Conservation (phyloP, 1,139 yeast genomes). For the Taiozyma sp. region DNA sequence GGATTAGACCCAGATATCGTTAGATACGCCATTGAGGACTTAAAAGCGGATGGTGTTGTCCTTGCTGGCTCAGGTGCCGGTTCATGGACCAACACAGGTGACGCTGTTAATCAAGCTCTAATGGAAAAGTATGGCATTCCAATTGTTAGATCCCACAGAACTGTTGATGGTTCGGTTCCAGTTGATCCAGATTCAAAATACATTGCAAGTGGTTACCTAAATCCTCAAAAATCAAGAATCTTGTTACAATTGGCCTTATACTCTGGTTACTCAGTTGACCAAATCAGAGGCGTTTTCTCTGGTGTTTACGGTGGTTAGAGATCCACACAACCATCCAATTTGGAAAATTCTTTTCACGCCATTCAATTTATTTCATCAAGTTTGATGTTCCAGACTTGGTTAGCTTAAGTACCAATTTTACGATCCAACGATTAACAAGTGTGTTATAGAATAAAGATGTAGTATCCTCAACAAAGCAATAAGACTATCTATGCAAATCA, state of each 20-base stretch:
- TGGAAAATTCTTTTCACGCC: not conserved
- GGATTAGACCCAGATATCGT: slow-evolving; percentile 41
- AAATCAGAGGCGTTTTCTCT: slow-evolving; percentile 43
- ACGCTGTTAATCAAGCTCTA: slow-evolving; percentile 31
- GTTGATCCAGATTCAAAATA: slow-evolving; percentile 28
- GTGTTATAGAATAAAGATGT: no score
- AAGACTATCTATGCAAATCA: no score
- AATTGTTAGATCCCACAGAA: slow-evolving; percentile 46
- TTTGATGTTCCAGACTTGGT: not conserved
- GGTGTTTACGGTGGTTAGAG: slow-evolving; percentile 40
- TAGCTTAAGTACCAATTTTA: no score
- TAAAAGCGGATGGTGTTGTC: slow-evolving; percentile 44
- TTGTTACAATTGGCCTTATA: slow-evolving; percentile 51
- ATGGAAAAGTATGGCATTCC: slow-evolving; percentile 34
- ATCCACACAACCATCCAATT: not conserved
- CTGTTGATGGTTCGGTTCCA: slow-evolving; percentile 47
- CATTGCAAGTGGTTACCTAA: slow-evolving; percentile 52
- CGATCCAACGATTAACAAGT: no score
- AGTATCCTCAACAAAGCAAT: no score
- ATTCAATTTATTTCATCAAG: not conserved
- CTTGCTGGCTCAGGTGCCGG: slow-evolving; percentile 61
- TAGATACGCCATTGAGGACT: slow-evolving; percentile 29
- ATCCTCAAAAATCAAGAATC: slow-evolving; percentile 53
- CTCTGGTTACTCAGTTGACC: slow-evolving; percentile 34
- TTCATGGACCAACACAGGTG: slow-evolving; percentile 41